These are phyloP conservation scores for Hippophae rhamnoides DNA, from an alignment of 306 rosid genomes.

Conservation along the genomic window DNA sequence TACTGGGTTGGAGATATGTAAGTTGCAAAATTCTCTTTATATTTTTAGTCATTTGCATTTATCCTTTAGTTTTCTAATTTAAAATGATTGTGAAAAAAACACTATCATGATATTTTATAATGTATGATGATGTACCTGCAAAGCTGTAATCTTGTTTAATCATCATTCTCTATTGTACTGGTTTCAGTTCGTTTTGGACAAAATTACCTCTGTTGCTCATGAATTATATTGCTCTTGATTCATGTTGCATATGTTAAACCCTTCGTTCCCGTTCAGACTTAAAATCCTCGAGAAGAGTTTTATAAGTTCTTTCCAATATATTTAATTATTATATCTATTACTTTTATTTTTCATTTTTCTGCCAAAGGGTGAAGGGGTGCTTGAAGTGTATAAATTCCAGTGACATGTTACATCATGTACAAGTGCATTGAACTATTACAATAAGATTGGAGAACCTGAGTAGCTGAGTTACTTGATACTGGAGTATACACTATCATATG, in stretches of 20 bases:
- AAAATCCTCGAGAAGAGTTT: background rate
- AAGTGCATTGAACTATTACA: background rate
- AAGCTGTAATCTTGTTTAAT: background rate
- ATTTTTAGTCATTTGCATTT: background rate
- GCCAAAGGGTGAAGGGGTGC: too few relatives aligned
- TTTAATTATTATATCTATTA: too few relatives aligned
- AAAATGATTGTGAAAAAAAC: background rate
- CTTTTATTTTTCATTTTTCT: too few relatives aligned
- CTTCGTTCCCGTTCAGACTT: background rate
- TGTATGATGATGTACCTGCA: background rate
- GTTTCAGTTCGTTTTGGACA: background rate
- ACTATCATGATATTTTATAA: background rate
- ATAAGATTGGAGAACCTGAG: background rate
- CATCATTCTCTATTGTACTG: background rate
- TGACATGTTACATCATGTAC: background rate
- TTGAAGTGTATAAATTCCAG: too few relatives aligned
- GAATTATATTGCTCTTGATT: background rate
- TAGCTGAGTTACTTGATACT: background rate
- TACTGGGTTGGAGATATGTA: conserved; percentile 32
- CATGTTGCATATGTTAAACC: background rate
- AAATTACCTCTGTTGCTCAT: background rate
- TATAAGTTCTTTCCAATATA: background rate
- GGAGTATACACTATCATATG: background rate
- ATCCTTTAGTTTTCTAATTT: background rate
- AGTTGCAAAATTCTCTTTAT: background rate